A percentile compares a stretch with the other conserved stretches of the same genome.
These are phyloP conservation scores for Penicillium arizonense DNA, from an alignment of 495 filamentous ascomycete species.

Conservation along the genomic window DNA sequence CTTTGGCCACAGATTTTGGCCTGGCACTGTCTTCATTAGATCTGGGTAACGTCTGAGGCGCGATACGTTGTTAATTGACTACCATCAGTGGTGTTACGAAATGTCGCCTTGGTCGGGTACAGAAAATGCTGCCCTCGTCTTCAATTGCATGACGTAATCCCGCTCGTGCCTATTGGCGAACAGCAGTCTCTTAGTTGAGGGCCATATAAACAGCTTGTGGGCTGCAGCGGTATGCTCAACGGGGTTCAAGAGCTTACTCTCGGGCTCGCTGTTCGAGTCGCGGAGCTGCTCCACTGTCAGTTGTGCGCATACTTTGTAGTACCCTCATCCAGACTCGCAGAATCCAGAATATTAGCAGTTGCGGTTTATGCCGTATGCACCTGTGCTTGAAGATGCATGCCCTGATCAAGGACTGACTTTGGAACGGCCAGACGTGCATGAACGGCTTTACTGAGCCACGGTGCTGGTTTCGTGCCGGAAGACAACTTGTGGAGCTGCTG, in stretches of 20 bases:
- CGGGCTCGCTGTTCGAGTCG: conserved; percentile 22
- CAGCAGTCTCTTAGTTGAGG: conserved; percentile 58
- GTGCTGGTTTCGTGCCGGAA: no score
- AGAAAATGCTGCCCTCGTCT: no score
- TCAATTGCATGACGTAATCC: no score
- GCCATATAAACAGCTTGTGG: conserved; percentile 70
- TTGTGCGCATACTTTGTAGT: not conserved
- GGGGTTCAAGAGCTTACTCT: conserved; percentile 62
- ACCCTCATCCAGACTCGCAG: not conserved
- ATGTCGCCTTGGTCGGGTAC: conserved; percentile 80
- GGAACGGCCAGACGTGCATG: no score
- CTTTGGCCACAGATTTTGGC: no score
- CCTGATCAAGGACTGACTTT: no score
- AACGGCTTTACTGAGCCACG: no score
- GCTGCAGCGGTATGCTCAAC: conserved; percentile 80
- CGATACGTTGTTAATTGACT: conserved; percentile 15
- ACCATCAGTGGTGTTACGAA: conserved; percentile 46
- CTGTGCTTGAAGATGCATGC: no score
- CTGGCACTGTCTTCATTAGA: no score
- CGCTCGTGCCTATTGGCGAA: conserved; percentile 42
- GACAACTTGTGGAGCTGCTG: no score
- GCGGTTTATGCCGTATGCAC: not conserved
- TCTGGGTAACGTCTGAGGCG: no score
- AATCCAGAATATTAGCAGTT: not conserved
- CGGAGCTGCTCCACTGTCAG: not conserved